Conservation (phyloP, 2,329 filamentous ascomycete species). For the Cladophialophora immunda region DNA sequence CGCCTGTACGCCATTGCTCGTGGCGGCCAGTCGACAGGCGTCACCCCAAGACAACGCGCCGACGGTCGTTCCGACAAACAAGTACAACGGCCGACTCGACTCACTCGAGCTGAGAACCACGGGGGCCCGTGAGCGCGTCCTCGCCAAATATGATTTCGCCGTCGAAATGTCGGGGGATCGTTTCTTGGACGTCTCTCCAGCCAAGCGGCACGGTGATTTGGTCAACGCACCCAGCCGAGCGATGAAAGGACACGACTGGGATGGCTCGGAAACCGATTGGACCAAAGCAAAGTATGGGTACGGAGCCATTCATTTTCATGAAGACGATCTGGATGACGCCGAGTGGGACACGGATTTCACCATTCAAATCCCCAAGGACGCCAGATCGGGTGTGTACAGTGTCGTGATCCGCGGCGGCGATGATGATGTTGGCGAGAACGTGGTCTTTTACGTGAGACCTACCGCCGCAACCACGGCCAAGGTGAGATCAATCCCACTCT, state of each 20-base stretch:
- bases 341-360: conserved; percentile 47
- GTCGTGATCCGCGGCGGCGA: conserved; percentile 43
- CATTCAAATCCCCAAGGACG: conserved; percentile 39
- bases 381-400: conserved; percentile 45
- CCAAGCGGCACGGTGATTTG: conserved; percentile 41
- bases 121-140: background rate
- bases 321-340: conserved; percentile 51
- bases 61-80: conserved; percentile 17
- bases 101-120: conserved; percentile 1
- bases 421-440: conserved; percentile 45
- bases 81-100: conserved; percentile 29
- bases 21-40: conserved; percentile 2
- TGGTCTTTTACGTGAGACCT: conserved; percentile 6
- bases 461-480: background rate
- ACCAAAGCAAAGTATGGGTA: conserved; percentile 47
- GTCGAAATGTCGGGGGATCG: conserved; percentile 31
- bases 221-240: conserved; percentile 48
- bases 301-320: conserved; percentile 52
- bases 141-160: conserved; percentile 29
- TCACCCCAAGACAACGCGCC: background rate
- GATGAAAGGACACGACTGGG: conserved; percentile 47
- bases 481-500: conserved; percentile 34
- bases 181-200: conserved; percentile 44
- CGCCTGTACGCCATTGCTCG: conserved; percentile 13
- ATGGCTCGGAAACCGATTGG: conserved; percentile 46